phyloP scores from a whole-genome alignment of 75 land plant genomes.

The Ceratopteris richardii region DNA sequence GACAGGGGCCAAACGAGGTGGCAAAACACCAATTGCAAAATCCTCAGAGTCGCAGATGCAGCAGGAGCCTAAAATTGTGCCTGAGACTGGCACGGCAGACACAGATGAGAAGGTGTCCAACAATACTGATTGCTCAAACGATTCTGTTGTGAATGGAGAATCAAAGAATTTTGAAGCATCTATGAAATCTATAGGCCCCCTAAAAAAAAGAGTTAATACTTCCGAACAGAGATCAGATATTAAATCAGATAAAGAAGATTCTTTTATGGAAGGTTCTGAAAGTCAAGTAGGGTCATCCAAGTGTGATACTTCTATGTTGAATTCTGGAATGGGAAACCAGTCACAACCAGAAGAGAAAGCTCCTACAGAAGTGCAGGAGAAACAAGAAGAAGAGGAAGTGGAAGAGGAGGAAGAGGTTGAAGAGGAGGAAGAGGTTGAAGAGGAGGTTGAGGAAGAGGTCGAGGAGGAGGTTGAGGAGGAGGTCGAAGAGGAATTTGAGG shows the following conservation, averaged over 20 bases:
- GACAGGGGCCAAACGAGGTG: not conserved
- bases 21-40: constrained; percentile 1
- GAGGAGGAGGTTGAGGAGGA: constrained; percentile 18
- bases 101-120: not conserved
- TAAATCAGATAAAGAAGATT: not conserved
- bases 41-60: not conserved
- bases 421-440: constrained; percentile 9
- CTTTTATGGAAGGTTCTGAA: not conserved
- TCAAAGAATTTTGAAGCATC: too few species aligned
- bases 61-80: constrained; percentile 1
- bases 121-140: not conserved
- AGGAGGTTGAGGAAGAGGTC: constrained; percentile 13
- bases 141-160: not conserved
- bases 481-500: constrained; percentile 17
- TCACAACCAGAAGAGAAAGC: not conserved
- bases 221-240: not conserved
- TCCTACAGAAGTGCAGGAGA: constrained; percentile 5
- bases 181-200: too few species aligned
- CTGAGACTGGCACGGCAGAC: not conserved
- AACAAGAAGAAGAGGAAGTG: constrained; percentile 1
- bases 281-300: not conserved
- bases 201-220: not conserved
- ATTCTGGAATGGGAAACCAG: not conserved
- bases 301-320: not conserved
- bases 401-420: constrained; percentile 18